phyloP scores from a whole-genome alignment of 2,329 filamentous ascomycete genomes.

The Botrytis fragariae region DNA sequence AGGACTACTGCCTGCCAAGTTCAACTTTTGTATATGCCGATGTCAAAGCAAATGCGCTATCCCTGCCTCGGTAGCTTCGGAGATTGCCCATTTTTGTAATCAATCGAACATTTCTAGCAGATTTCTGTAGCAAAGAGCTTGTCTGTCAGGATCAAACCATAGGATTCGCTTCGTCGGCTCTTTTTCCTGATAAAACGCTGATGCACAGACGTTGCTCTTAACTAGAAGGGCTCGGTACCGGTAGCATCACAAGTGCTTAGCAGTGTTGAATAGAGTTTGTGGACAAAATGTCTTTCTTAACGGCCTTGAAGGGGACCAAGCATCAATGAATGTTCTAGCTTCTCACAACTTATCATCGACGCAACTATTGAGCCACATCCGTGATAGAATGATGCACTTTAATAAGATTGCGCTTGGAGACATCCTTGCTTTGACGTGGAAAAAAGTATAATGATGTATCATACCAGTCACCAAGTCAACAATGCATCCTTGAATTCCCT shows the following conservation, averaged over 20 bases:
- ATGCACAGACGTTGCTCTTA: background rate
- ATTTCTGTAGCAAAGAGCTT: background rate
- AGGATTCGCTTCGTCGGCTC: background rate
- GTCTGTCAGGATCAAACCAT: background rate
- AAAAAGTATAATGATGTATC: background rate
- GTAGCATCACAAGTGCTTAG: background rate
- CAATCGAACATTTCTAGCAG: background rate
- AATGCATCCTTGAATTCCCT: background rate
- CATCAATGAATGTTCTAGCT: background rate
- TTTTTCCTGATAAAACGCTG: background rate
- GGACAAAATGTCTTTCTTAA: background rate
- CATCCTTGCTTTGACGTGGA: background rate
- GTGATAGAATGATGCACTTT: background rate
- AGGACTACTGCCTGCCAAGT: background rate
- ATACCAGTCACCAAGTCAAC: background rate
- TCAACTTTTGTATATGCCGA: background rate
- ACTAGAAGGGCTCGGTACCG: background rate
- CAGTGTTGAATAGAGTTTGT: background rate
- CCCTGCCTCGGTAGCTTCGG: background rate
- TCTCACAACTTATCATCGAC: background rate
- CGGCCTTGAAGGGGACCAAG: background rate
- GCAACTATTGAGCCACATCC: background rate
- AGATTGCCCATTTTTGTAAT: background rate
- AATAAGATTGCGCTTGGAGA: background rate
- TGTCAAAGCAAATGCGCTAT: background rate